Evolutionary conservation across 768 basidiomycete genomes (phyloP).

Genomic region (Chalciporus sphaerocephalus): DNA sequence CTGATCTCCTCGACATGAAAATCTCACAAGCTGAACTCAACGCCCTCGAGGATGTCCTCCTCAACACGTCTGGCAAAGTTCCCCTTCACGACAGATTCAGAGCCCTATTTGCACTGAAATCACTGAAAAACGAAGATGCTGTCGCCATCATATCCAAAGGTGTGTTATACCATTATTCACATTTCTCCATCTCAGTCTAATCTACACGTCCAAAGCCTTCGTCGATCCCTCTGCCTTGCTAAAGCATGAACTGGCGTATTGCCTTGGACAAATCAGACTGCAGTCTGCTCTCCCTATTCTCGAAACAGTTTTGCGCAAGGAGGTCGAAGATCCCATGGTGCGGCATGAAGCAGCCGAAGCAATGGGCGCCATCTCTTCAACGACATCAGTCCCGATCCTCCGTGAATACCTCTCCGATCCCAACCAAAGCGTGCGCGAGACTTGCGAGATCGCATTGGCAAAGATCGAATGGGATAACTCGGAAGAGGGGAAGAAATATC

Average conservation of each 20-base stretch:
- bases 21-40: constrained; percentile 52
- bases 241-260: constrained; percentile 97
- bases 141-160: constrained; percentile 85
- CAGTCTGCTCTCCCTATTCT: constrained; percentile 72
- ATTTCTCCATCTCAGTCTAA: neutral
- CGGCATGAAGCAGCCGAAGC: constrained; percentile 99
- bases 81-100: constrained; percentile 86
- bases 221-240: constrained; percentile 82
- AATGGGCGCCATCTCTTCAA: constrained; percentile 85
- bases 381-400: constrained; percentile 63
- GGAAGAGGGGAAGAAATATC: constrained; percentile 58
- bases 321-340: constrained; percentile 88
- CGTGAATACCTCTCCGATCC: constrained; percentile 66
- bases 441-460: constrained; percentile 93
- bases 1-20: constrained; percentile 31
- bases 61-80: constrained; percentile 68
- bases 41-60: constrained; percentile 67
- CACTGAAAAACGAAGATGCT: constrained; percentile 72
- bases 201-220: constrained; percentile 53
- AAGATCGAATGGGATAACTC: constrained; percentile 93
- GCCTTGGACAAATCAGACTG: constrained; percentile 86
- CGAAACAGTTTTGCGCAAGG: constrained; percentile 67
- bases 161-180: constrained; percentile 25
- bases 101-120: constrained; percentile 88
- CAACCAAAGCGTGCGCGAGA: constrained; percentile 80